These are phyloP conservation scores for Cnidoscolus chayamansa DNA, from an alignment of 441 rosid genomes.

Conservation along the genomic window DNA sequence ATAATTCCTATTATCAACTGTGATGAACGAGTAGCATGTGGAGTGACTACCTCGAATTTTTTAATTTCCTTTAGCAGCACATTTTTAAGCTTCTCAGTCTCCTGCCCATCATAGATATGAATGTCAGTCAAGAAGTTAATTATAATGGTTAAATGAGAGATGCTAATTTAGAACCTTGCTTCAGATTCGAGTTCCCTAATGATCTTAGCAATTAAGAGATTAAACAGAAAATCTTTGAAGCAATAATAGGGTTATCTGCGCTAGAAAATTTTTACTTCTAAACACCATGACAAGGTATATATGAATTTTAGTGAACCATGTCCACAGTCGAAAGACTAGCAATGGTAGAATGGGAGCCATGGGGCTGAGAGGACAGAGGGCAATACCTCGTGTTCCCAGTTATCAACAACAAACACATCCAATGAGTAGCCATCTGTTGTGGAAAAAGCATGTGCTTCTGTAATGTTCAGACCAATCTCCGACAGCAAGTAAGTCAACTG, in stretches of 20 bases:
- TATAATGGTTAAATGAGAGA: not conserved
- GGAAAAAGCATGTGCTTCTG: constrained; percentile 83
- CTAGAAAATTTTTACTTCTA: not conserved
- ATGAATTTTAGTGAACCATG: constrained; percentile 10
- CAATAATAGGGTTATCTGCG: too few species aligned
- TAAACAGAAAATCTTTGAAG: not conserved
- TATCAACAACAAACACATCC: constrained; percentile 66
- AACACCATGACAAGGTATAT: not conserved
- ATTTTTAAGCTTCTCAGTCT: constrained; percentile 44
- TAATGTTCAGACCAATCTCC: constrained; percentile 66
- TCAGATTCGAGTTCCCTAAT: too few species aligned
- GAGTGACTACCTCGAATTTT: constrained; percentile 49
- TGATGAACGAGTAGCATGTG: constrained; percentile 8
- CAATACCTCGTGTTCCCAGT: constrained; percentile 51
- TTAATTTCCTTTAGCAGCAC: constrained; percentile 46
- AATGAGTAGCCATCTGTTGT: constrained; percentile 67
- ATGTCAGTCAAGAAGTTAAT: constrained; percentile 12
- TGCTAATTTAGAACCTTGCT: not conserved
- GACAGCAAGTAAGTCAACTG: constrained; percentile 69
- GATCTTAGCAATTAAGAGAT: not conserved
- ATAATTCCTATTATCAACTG: not conserved
- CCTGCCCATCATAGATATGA: constrained; percentile 35
- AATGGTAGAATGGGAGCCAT: not conserved
- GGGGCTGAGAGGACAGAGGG: not conserved
- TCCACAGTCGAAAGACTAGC: constrained; percentile 6